Percentiles rank a stretch among this genome's conserved stretches.
Evolutionary conservation across 2,329 filamentous ascomycete species (phyloP).

Genomic region (Colletotrichum godetiae): DNA sequence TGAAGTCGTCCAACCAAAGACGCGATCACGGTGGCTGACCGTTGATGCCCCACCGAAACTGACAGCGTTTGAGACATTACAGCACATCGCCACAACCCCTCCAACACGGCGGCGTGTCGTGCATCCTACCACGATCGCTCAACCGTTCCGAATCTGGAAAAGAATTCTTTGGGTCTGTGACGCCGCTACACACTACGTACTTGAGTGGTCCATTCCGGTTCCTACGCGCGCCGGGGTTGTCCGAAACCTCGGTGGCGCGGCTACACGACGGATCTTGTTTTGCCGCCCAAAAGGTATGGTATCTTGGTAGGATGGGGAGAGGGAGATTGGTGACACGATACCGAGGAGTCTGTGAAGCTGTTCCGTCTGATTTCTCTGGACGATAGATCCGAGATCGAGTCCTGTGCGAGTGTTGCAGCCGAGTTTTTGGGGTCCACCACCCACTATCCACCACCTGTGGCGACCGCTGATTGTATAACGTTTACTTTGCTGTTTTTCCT

Average conservation of each 20-base stretch:
- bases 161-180: background rate
- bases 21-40: no score
- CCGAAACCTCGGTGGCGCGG: background rate
- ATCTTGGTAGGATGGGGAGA: background rate
- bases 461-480: background rate
- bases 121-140: background rate
- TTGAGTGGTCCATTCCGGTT: background rate
- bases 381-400: background rate
- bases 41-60: no score
- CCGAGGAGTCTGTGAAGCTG: background rate
- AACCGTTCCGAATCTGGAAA: background rate
- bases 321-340: background rate
- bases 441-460: background rate
- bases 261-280: background rate
- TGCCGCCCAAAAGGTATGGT: background rate
- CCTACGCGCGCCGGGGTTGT: background rate
- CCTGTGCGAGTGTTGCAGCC: background rate
- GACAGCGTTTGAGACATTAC: background rate
- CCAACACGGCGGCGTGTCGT: background rate
- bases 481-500: background rate
- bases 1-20: no score
- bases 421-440: background rate
- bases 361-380: background rate
- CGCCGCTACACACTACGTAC: background rate
- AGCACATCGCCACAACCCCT: background rate